A percentile compares a stretch with the other conserved stretches of the same genome.
phyloP scores from a whole-genome alignment of 2,329 filamentous ascomycete species.

The Botrytis fragariae region DNA sequence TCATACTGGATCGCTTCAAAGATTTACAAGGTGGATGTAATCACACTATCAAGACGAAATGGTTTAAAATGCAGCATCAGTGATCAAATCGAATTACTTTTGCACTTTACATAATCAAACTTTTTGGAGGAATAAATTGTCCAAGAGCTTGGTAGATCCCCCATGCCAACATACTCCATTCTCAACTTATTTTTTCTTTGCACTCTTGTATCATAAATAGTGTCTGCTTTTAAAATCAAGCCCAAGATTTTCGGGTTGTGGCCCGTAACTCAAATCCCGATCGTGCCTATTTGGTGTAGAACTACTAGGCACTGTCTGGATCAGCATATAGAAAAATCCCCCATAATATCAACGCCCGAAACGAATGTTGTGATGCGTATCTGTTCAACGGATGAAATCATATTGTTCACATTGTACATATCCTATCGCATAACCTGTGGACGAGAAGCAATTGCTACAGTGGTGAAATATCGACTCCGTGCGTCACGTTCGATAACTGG shows the following conservation, averaged over 20 bases:
- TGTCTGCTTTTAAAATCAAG: neutral
- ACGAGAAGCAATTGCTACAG: neutral
- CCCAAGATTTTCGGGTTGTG: neutral
- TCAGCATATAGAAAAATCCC: no score
- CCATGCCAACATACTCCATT: fast-evolving
- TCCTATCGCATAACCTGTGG: neutral
- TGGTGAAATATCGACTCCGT: neutral
- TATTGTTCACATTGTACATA: neutral
- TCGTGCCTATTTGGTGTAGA: neutral
- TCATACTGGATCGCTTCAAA: no score
- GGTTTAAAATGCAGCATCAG: neutral
- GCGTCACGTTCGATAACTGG: neutral
- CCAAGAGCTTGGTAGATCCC: fast-evolving
- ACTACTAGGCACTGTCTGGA: neutral
- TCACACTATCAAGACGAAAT: neutral
- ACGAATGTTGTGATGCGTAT: neutral
- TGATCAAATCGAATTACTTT: neutral
- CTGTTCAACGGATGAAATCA: neutral
- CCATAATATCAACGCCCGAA: neutral
- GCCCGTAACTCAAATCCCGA: neutral
- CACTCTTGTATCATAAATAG: neutral
- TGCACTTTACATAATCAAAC: neutral
- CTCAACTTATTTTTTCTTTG: fast-evolving
- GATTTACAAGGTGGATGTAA: no score
- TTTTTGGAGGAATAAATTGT: neutral